Evolutionary conservation across 768 basidiomycete genomes (phyloP).

Genomic region (Arthromyces matolae): DNA sequence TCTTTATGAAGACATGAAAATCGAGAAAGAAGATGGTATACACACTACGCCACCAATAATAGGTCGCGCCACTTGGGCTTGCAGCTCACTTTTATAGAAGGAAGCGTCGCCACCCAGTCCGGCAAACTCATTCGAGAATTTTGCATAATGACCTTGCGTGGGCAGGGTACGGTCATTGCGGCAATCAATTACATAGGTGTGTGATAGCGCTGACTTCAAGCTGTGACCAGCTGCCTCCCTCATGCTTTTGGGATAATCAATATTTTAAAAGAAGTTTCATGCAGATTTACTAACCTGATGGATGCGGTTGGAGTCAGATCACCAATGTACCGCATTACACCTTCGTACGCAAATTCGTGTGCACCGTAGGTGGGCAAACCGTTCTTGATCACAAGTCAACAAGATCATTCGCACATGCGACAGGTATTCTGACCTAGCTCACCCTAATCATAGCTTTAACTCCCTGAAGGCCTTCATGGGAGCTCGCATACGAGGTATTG

Average conservation of each 20-base stretch:
- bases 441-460: constrained; percentile 70
- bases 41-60: constrained; percentile 59
- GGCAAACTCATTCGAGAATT: constrained; percentile 66
- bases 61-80: constrained; percentile 58
- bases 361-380: constrained; percentile 36
- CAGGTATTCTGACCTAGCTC: constrained; percentile 49
- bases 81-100: constrained; percentile 71
- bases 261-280: not conserved
- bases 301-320: constrained; percentile 73
- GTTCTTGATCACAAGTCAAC: constrained; percentile 28
- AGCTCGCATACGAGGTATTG: constrained; percentile 73
- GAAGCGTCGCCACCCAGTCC: constrained; percentile 79
- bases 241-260: constrained; percentile 46
- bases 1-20: too few species aligned
- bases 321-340: constrained; percentile 71
- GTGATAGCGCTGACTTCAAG: constrained; percentile 79
- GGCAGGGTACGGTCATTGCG: constrained; percentile 67
- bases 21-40: too few species aligned
- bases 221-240: constrained; percentile 79
- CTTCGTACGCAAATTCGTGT: constrained; percentile 86
- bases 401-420: constrained; percentile 17
- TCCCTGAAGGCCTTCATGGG: constrained; percentile 61
- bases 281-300: constrained; percentile 54
- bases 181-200: constrained; percentile 73
- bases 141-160: constrained; percentile 59